Percentiles rank a stretch among this genome's conserved stretches.
phyloP scores from a whole-genome alignment of 1,139 yeast genomes.

The Sugiyamaella pinicola region DNA sequence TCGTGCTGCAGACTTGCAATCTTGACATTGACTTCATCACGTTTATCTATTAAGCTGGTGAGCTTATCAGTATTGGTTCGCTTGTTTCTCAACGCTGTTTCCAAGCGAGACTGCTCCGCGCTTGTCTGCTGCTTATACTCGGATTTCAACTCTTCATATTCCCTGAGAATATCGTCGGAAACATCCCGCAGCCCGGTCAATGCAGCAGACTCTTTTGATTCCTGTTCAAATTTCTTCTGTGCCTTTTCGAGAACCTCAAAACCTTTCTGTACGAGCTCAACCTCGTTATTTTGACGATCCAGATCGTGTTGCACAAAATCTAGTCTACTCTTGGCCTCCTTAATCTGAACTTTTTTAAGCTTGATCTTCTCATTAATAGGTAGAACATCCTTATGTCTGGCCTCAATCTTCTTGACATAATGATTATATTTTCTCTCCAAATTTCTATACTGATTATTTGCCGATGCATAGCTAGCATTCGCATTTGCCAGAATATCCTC shows the following conservation, averaged over 20 bases:
- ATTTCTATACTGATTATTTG: slow-evolving; percentile 43
- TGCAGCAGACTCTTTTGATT: slow-evolving; percentile 41
- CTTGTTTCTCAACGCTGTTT: slow-evolving; percentile 34
- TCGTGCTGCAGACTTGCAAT: slow-evolving; percentile 38
- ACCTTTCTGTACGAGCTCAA: slow-evolving; percentile 51
- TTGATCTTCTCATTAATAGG: slow-evolving; percentile 60
- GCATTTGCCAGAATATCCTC: slow-evolving; percentile 25
- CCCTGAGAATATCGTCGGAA: slow-evolving; percentile 55
- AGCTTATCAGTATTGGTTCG: slow-evolving; percentile 36
- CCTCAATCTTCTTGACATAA: slow-evolving; percentile 49
- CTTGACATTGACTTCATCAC: slow-evolving; percentile 31
- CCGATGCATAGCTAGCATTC: slow-evolving; percentile 28
- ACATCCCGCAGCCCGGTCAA: slow-evolving; percentile 36
- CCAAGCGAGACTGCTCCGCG: slow-evolving; percentile 36
- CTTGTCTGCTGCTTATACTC: slow-evolving; percentile 45
- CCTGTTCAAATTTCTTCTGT: slow-evolving; percentile 50
- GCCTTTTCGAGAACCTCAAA: slow-evolving; percentile 52
- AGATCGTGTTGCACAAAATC: slow-evolving; percentile 57
- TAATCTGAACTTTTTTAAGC: slow-evolving; percentile 52
- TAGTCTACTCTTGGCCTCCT: slow-evolving; percentile 54
- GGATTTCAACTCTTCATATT: slow-evolving; percentile 64
- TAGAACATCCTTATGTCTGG: slow-evolving; percentile 52
- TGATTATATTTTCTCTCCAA: slow-evolving; percentile 47
- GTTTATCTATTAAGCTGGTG: slow-evolving; percentile 36
- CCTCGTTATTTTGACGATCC: slow-evolving; percentile 52